A percentile compares a stretch with the other conserved stretches of the same genome.
Conservation (phyloP, 1,284 basidiomycete species). For the Golubevia pallescens region DNA sequence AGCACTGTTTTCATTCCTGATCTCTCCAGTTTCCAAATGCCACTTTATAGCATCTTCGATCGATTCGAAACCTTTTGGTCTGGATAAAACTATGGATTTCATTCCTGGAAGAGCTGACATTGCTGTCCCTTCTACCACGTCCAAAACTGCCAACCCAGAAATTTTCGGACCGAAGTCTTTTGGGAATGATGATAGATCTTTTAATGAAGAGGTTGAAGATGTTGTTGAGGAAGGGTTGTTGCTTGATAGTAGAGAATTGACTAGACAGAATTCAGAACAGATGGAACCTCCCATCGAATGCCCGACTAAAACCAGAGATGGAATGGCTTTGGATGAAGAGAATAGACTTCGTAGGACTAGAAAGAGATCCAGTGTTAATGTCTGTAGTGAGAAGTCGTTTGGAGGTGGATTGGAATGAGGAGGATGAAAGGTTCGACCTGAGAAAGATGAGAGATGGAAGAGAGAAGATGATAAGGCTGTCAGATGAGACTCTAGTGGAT, state of each 20-base stretch:
- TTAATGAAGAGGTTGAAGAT: neutral
- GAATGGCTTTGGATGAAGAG: conserved; percentile 23
- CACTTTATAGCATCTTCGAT: conserved; percentile 87
- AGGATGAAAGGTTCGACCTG: neutral
- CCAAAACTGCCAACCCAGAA: conserved; percentile 84
- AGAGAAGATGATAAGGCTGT: neutral
- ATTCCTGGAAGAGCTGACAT: conserved; percentile 89
- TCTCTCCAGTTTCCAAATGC: conserved; percentile 73
- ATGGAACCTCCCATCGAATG: conserved; percentile 65
- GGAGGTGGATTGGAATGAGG: conserved; percentile 7
- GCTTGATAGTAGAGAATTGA: neutral
- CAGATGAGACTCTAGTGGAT: no score
- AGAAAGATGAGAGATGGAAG: neutral
- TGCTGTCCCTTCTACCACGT: conserved; percentile 97
- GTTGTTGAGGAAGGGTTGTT: neutral
- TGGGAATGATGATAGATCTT: conserved; percentile 64
- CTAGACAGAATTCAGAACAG: neutral
- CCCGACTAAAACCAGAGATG: conserved; percentile 49
- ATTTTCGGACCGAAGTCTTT: conserved; percentile 65
- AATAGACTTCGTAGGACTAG: conserved; percentile 30
- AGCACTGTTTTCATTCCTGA: conserved; percentile 53
- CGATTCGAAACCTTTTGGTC: conserved; percentile 82
- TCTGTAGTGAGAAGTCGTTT: conserved; percentile 42
- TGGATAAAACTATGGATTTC: conserved; percentile 81
- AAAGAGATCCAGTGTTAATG: conserved; percentile 32